Evolutionary conservation across 169 alveolate species (phyloP), one percentile per base, ranked within the genome.

Genomic region (Plasmodium gaboni): DNA sequence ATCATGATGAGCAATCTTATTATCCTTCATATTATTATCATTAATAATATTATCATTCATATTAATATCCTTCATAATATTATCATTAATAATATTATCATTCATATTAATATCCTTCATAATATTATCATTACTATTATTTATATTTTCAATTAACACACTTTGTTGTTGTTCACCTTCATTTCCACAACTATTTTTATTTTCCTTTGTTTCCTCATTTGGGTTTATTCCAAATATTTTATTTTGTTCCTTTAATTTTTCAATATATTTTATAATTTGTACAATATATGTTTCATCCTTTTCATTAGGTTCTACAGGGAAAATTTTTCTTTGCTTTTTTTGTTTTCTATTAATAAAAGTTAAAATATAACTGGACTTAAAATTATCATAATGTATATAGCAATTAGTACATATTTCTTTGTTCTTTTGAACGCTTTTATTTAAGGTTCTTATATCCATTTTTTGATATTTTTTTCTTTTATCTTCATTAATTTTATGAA

Each of bases 271-370:
- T 59, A 83, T 68, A 68, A 83, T 83, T 83, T 83, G 80, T 7
- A 63, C 44, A 44, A 83, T 71, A 57, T 83, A 83, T 2, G 80
- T 53, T 44, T 83, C 91, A 60, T 83, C 91, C 32, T 83, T 83
- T 55, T 83, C 91, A 44, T 68, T 68, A 9, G 83, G 85, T n/a
- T 83, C 76, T 1, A 83, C 91, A 12, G 91, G 91, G 72, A 83
- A 83, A 26, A 83, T 44, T 44, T 83, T 83, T 61, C 91, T 67
- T 68, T 83, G 91, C n/a, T 83, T 83, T 44, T 83, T 83, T 72
- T 83, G 91, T 61, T 83, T 83, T 24, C 91, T 83, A n/a, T 83
- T 83, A 26, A 83, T 83, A 61, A 83, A 83, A 10, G 91, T 83
- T 19, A 83, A 48, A 32, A 83, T 68, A 24, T 83, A 83, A 83